Percentiles rank a stretch among this genome's conserved stretches.
Evolutionary conservation across 2,329 filamentous ascomycete genomes (phyloP).

Genomic region (Periconia sp.): DNA sequence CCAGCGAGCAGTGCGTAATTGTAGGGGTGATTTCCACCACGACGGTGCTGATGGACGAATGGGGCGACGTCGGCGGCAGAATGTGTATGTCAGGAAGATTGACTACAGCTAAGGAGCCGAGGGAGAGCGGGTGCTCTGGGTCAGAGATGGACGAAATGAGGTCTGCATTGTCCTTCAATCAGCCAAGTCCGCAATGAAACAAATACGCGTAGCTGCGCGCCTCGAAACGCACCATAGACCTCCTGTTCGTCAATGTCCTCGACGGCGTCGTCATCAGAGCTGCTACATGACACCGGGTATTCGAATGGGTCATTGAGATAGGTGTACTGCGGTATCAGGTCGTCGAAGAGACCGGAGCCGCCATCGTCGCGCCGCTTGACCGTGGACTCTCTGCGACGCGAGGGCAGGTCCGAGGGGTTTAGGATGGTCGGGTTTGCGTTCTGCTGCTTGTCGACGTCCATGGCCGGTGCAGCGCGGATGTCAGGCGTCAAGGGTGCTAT

Average conservation of each 20-base stretch:
- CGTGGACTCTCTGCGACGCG: constrained; percentile 63
- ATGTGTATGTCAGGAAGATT: constrained; percentile 95
- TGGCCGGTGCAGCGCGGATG: constrained; percentile 21
- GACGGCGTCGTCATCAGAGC: constrained; percentile 63
- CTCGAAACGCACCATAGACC: constrained; percentile 73
- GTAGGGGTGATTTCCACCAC: constrained; percentile 92
- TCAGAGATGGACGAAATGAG: constrained; percentile 94
- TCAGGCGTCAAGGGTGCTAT: background rate
- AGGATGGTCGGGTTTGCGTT: constrained; percentile 96
- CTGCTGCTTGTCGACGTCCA: constrained; percentile 58
- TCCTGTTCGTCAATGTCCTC: constrained; percentile 97
- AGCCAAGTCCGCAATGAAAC: constrained; percentile 17
- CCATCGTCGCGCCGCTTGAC: constrained; percentile 53
- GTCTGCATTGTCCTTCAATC: constrained; percentile 62
- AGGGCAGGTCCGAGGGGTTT: constrained; percentile 85
- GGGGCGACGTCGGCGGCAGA: constrained; percentile 66
- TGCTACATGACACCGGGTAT: constrained; percentile 42
- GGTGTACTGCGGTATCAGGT: constrained; percentile 57
- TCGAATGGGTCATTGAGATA: constrained; percentile 58
- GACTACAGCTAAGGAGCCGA: constrained; percentile 92
- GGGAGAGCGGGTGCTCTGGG: constrained; percentile 92
- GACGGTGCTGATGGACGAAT: constrained; percentile 73
- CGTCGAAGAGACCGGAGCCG: constrained; percentile 61
- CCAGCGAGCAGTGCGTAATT: constrained; percentile 94
- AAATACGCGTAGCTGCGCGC: constrained; percentile 5